Percentiles rank a stretch among this genome's conserved stretches.
Evolutionary conservation across 2,329 filamentous ascomycete species (phyloP).

Genomic region (Penicillium concentricum): DNA sequence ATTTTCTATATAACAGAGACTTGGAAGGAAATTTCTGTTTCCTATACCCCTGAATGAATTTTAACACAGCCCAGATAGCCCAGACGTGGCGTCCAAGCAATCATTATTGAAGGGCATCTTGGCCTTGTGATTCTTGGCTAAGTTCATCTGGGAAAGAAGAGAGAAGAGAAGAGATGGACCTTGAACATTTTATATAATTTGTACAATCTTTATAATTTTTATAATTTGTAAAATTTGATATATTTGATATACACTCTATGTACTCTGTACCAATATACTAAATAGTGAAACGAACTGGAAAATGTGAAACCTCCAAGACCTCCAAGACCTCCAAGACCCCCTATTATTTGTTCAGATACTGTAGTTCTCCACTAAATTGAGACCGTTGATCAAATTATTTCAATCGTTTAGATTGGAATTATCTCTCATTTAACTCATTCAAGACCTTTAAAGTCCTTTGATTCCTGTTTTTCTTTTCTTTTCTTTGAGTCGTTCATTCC

Average conservation of each 20-base stretch:
- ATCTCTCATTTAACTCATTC: not conserved
- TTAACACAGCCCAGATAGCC: not conserved
- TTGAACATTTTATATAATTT: no score
- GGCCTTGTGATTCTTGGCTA: not conserved
- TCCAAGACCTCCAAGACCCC: not conserved
- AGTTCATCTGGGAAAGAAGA: not conserved
- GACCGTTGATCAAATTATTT: not conserved
- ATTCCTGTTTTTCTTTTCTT: not conserved
- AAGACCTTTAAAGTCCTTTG: not conserved
- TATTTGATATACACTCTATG: not conserved
- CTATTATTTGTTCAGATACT: constrained; percentile 4
- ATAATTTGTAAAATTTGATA: no score
- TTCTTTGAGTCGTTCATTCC: constrained; percentile 11
- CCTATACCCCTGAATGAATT: not conserved
- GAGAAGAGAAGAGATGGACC: not conserved
- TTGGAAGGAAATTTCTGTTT: not conserved
- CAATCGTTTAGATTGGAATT: not conserved
- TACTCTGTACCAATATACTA: not conserved
- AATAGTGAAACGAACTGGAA: not conserved
- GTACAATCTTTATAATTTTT: no score
- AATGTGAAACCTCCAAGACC: not conserved
- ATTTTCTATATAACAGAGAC: not conserved
- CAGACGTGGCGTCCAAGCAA: not conserved
- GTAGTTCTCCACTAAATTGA: not conserved
- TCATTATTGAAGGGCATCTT: not conserved